Evolutionary conservation across 2,329 filamentous ascomycete genomes (phyloP).

Genomic region (Colletotrichum theobromicola): DNA sequence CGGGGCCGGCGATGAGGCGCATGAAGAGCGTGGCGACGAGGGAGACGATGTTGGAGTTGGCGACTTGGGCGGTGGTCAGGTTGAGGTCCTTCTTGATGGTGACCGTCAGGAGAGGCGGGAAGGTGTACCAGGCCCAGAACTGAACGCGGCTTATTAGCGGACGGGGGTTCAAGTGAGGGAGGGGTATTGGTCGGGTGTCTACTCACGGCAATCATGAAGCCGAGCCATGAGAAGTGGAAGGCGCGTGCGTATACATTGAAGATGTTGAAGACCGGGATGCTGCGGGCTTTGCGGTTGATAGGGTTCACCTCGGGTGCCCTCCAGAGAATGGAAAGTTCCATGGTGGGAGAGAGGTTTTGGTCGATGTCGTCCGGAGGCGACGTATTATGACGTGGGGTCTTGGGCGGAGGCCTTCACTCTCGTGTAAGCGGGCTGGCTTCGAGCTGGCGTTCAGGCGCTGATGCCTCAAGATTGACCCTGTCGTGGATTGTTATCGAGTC

Average conservation of each 20-base stretch:
- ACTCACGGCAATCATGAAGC: slow-evolving; percentile 82
- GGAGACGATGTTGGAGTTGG: slow-evolving; percentile 91
- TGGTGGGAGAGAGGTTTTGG: slow-evolving; percentile 20
- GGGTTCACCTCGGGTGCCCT: slow-evolving; percentile 78
- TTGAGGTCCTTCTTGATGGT: slow-evolving; percentile 82
- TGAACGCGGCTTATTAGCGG: slow-evolving; percentile 29
- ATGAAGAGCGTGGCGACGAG: slow-evolving; percentile 77
- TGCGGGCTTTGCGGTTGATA: slow-evolving; percentile 81
- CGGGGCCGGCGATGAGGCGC: slow-evolving; percentile 77
- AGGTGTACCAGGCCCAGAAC: slow-evolving; percentile 93
- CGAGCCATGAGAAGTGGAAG: slow-evolving; percentile 89
- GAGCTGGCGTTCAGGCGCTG: not conserved
- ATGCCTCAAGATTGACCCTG: not conserved
- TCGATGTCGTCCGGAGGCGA: not conserved
- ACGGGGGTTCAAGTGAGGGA: not conserved
- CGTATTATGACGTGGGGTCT: not conserved
- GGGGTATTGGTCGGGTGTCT: slow-evolving; percentile 29
- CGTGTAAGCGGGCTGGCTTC: not conserved
- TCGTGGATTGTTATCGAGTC: not conserved
- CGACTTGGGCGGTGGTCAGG: slow-evolving; percentile 73
- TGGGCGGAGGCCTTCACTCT: not conserved
- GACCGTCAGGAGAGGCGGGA: slow-evolving; percentile 78
- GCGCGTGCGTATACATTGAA: slow-evolving; percentile 82
- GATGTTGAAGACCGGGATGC: slow-evolving; percentile 80
- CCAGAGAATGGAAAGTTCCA: slow-evolving; percentile 47